phyloP scores from a whole-genome alignment of 2,329 filamentous ascomycete genomes.

The Aureobasidium sp. region DNA sequence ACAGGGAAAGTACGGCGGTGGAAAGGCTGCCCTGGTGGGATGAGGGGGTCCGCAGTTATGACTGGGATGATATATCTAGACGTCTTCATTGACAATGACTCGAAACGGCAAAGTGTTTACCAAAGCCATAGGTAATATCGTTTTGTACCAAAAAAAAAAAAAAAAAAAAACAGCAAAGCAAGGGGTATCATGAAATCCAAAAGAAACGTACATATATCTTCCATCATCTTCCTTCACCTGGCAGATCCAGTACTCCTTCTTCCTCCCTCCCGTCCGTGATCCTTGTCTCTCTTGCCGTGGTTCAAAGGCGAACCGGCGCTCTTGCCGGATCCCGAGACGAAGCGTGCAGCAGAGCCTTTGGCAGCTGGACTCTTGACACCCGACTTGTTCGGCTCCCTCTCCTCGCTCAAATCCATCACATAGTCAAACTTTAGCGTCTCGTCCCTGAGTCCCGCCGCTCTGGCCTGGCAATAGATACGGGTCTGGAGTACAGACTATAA shows the following conservation, averaged over 20 bases:
- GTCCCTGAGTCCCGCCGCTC: neutral
- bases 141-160: too few relatives aligned
- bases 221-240: neutral
- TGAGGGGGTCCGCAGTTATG: neutral
- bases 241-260: neutral
- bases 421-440: neutral
- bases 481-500: conserved; percentile 5
- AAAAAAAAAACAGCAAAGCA: neutral
- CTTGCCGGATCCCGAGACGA: neutral
- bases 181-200: neutral
- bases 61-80: neutral
- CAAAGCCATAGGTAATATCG: too few relatives aligned
- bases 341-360: neutral
- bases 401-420: neutral
- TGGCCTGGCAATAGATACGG: neutral
- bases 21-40: conserved; percentile 22
- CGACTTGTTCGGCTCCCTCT: neutral
- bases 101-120: neutral
- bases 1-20: conserved; percentile 43
- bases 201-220: neutral
- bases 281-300: neutral
- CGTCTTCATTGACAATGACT: neutral
- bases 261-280: neutral
- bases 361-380: neutral
- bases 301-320: neutral